Conservation (phyloP, 2,329 filamentous ascomycete genomes). For the Drechslerella coelobrocha region DNA sequence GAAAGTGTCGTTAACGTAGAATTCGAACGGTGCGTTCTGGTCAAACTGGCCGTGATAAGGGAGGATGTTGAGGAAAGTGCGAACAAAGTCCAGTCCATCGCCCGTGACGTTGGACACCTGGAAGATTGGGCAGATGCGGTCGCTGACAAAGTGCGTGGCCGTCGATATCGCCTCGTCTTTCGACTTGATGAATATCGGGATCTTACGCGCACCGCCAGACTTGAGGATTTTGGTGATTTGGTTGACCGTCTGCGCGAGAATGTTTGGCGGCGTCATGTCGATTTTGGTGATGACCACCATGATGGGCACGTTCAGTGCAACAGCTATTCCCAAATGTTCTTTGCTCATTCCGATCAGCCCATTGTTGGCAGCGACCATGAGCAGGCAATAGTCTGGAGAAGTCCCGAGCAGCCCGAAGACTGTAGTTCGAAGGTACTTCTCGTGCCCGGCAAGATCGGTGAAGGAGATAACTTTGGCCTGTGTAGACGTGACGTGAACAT, state of each 20-base stretch:
- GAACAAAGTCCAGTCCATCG: slow-evolving; percentile 84
- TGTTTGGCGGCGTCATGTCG: slow-evolving; percentile 95
- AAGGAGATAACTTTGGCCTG: slow-evolving; percentile 92
- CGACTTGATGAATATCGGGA: slow-evolving; percentile 92
- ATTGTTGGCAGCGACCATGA: slow-evolving; percentile 99
- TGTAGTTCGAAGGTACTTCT: slow-evolving; percentile 91
- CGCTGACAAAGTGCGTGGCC: slow-evolving; percentile 88
- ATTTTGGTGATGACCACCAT: slow-evolving; percentile 99
- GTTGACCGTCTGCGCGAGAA: slow-evolving; percentile 88
- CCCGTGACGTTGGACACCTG: slow-evolving; percentile 98
- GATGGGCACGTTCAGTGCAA: slow-evolving; percentile 93
- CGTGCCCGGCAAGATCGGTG: slow-evolving; percentile 92
- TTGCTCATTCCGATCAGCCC: slow-evolving; percentile 97
- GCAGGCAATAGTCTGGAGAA: slow-evolving; percentile 93
- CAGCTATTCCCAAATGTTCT: slow-evolving; percentile 92
- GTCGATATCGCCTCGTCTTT: slow-evolving; percentile 93
- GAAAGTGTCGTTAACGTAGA: slow-evolving; percentile 96
- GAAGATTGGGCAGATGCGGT: slow-evolving; percentile 95
- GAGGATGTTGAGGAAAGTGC: slow-evolving; percentile 91
- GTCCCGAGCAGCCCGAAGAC: slow-evolving; percentile 94
- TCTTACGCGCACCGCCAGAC: slow-evolving; percentile 89
- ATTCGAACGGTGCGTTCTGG: slow-evolving; percentile 85
- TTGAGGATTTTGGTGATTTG: slow-evolving; percentile 93
- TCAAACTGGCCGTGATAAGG: slow-evolving; percentile 95
- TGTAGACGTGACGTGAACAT: slow-evolving; percentile 7